phyloP scores from a whole-genome alignment of 1,284 basidiomycete genomes.

The Leccinum olivaceoglutinosum region DNA sequence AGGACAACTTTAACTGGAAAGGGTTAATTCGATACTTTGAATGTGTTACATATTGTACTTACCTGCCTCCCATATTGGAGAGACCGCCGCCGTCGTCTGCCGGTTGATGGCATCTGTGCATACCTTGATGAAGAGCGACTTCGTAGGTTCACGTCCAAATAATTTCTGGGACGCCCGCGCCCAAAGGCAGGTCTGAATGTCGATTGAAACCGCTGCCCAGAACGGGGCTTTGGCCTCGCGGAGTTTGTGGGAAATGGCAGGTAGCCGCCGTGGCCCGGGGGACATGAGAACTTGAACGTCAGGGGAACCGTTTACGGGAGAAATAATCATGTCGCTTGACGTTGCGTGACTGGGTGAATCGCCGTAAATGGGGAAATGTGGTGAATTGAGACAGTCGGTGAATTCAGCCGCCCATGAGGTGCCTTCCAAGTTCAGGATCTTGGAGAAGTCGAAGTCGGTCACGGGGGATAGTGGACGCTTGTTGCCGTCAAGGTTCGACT shows the following conservation, averaged over 20 bases:
- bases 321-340: too few species aligned
- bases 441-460: not conserved
- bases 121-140: not conserved
- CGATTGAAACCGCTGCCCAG: not conserved
- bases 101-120: not conserved
- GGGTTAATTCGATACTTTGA: not conserved
- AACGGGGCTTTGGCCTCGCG: not conserved
- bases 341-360: too few species aligned
- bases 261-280: too few species aligned
- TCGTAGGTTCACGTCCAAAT: not conserved
- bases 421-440: not conserved
- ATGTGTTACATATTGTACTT: not conserved
- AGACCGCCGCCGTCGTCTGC: not conserved
- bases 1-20: not conserved
- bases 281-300: too few species aligned
- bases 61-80: not conserved
- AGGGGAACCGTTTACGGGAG: too few species aligned
- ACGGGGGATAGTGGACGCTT: not conserved
- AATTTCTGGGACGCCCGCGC: not conserved
- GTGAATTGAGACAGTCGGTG: not conserved
- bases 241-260: not conserved
- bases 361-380: not conserved
- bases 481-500: not conserved
- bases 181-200: not conserved
- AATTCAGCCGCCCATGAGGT: not conserved